Conservation (phyloP, 306 rosid species). For the Acacia crassicarpa region DNA sequence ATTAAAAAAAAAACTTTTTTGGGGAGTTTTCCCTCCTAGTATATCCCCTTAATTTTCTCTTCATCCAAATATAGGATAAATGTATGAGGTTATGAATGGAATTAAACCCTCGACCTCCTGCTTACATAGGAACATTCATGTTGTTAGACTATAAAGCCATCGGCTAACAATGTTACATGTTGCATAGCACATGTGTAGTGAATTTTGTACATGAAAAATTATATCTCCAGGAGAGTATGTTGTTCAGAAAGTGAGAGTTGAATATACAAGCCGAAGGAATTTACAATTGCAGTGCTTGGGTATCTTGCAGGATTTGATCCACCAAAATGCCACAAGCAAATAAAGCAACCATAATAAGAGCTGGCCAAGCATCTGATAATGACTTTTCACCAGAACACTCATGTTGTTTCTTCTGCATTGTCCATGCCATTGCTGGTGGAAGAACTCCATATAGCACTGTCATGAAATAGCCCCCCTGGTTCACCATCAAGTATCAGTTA, state of each 20-base stretch:
- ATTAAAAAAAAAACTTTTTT: too few relatives aligned
- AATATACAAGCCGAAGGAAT: not conserved
- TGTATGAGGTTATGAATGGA: too few relatives aligned
- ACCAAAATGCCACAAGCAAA: constrained; percentile 58
- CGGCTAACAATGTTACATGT: not conserved
- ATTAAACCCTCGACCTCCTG: too few relatives aligned
- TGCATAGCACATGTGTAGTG: not conserved
- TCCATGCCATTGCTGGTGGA: constrained; percentile 85
- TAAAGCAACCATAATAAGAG: constrained; percentile 55
- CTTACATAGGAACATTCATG: too few relatives aligned
- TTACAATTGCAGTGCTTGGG: constrained; percentile 36
- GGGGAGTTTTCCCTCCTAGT: too few relatives aligned
- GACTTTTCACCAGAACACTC: constrained; percentile 27
- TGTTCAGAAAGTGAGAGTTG: not conserved
- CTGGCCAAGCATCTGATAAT: constrained; percentile 48
- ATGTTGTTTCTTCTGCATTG: constrained; percentile 42
- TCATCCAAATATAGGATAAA: too few relatives aligned
- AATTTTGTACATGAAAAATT: not conserved
- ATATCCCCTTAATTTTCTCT: too few relatives aligned
- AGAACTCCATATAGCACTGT: constrained; percentile 75
- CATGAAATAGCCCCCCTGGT: constrained; percentile 84
- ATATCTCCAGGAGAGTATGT: not conserved
- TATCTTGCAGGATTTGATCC: constrained; percentile 63
- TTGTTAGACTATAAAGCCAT: not conserved
- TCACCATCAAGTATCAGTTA: constrained; percentile 21